Evolutionary conservation across 768 basidiomycete genomes (phyloP).

Genomic region (Kwoniella newhampshirensis): DNA sequence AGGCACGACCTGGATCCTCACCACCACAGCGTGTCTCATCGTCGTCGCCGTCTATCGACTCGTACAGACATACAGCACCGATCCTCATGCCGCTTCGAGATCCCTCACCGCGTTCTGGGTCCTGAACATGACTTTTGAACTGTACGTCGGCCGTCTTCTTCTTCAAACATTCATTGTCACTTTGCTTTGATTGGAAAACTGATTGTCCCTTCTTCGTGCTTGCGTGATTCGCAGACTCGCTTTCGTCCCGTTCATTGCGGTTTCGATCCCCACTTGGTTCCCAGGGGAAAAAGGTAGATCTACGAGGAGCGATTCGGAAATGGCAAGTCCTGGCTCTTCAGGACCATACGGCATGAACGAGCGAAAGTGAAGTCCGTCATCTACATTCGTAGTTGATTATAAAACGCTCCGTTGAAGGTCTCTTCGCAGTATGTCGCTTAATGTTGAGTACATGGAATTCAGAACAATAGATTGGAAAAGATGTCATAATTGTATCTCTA

Average conservation of each 20-base stretch:
- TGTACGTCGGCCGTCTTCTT: constrained; percentile 15
- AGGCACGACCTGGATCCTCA: constrained; percentile 16
- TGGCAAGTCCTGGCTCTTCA: neutral
- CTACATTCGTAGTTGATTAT: too few relatives aligned
- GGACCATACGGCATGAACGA: too few relatives aligned
- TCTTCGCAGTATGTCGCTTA: too few relatives aligned
- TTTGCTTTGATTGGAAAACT: neutral
- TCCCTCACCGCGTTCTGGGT: constrained; percentile 24
- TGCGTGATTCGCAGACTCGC: constrained; percentile 34
- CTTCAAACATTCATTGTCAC: neutral
- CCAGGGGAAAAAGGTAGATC: constrained; percentile 15
- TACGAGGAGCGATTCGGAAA: neutral
- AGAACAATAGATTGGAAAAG: too few relatives aligned
- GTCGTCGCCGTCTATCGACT: constrained; percentile 23
- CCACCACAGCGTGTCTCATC: constrained; percentile 2
- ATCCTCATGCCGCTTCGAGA: constrained; percentile 3
- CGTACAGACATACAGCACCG: constrained; percentile 10
- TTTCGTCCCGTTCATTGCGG: constrained; percentile 20
- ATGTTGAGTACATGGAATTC: too few relatives aligned
- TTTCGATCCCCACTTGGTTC: constrained; percentile 30
- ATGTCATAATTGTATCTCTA: too few relatives aligned
- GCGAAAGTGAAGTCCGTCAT: too few relatives aligned
- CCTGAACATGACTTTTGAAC: constrained; percentile 25
- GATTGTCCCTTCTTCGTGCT: too few relatives aligned
- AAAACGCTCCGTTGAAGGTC: too few relatives aligned